Base-by-base conservation (phyloP, 768 basidiomycete genomes). In the Lactifluus hygrophoroides region DNA sequence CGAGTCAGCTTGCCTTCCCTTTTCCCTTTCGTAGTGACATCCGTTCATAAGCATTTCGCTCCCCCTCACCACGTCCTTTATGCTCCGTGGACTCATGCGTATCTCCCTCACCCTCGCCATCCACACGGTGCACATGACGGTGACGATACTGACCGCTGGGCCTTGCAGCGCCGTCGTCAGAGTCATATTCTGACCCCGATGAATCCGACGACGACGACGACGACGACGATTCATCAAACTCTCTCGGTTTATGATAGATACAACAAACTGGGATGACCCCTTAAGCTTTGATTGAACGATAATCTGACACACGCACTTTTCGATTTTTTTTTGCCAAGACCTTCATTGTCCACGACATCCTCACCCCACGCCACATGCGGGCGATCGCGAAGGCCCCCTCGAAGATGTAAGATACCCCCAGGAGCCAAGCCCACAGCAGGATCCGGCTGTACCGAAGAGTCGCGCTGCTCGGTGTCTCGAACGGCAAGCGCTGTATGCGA, bases 291-390 rank as follows among this genome's bases (percentile, higher is more conserved):
- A 17, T 27, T 40, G 35, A 52, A 25, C 27, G 25, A 53, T 51
- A 44, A 49, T 50, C 49, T 27, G 3, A 30, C 25, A 43, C 4
- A 80, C 88, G 62, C 64, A 95, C 94, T 93, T 74, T 97, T 97
- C 28, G 91, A 92, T 62, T 88, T 90, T 73, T 96, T 95, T 77
- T 80, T 84, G 7, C 90, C 91, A 58, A 84, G 80, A 0, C 85
- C 85, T 66, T 97, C 94, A 67, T 97, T 96, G 69, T 97, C 94
- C 3, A 59, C 58, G 16, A 59, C 58, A 3, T 37, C 52, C 42
- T 91, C 87, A 21, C 73, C 79, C 94, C 94, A 96, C 0, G 80
- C 83, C 0, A 97, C 94, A 25, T 79, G 75, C 40, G 78, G 72
- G 25, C 37, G 55, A 42, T 56, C 9, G 19, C 47, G 58, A n/a